Evolutionary conservation across 2,329 filamentous ascomycete species (phyloP).

Genomic region (Curvularia eragrostidis): DNA sequence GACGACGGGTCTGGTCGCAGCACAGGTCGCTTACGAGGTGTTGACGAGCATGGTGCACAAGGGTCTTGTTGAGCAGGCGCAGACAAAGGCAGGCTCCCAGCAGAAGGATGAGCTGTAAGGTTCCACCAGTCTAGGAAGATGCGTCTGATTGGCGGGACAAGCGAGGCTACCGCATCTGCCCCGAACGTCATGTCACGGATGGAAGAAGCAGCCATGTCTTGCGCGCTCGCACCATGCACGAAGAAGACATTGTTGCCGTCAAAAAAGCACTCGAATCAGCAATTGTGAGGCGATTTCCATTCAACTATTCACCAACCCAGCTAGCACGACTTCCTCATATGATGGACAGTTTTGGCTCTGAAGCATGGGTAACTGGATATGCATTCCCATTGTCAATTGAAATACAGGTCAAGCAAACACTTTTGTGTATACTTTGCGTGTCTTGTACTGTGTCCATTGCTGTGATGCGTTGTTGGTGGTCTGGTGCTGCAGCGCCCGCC

Average conservation of each 20-base stretch:
- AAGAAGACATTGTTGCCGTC: no score
- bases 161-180: neutral
- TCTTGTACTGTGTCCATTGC: neutral
- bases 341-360: neutral
- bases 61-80: conserved; percentile 53
- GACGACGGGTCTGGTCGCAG: conserved; percentile 80
- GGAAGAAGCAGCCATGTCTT: neutral
- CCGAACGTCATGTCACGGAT: neutral
- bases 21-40: conserved; percentile 86
- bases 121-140: neutral
- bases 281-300: neutral
- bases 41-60: conserved; percentile 75
- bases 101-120: conserved; percentile 39
- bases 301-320: neutral
- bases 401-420: neutral
- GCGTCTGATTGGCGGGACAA: neutral
- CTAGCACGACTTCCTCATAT: neutral
- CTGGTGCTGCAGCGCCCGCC: neutral
- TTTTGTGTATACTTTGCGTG: neutral
- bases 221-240: neutral
- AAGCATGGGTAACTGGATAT: neutral
- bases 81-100: conserved; percentile 22
- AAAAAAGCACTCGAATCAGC: neutral
- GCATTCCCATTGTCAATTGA: neutral
- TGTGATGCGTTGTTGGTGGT: neutral